Percentiles rank a stretch among this genome's conserved stretches.
These are phyloP conservation scores for Pelargonium australe DNA, from an alignment of 441 rosid genomes.

Conservation along the genomic window DNA sequence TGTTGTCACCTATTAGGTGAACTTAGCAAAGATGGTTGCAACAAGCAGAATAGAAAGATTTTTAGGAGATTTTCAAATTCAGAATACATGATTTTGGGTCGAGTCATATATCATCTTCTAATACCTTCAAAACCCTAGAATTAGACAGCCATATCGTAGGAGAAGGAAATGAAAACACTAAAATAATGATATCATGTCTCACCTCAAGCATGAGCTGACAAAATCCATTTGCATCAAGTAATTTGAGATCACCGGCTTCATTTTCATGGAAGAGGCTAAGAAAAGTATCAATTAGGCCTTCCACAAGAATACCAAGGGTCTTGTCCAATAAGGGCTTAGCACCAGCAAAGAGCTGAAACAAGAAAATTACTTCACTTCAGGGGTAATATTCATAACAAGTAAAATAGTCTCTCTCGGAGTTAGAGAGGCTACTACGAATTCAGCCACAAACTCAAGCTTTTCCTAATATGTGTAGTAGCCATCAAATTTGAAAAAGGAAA, in stretches of 20 bases:
- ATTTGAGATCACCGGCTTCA: constrained; percentile 50
- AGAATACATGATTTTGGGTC: neutral
- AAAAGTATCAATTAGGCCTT: constrained; percentile 90
- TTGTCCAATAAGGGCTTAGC: constrained; percentile 88
- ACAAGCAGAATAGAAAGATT: neutral
- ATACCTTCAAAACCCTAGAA: neutral
- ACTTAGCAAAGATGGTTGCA: constrained; percentile 2
- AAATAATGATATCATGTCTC: constrained; percentile 13
- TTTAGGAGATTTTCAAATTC: neutral
- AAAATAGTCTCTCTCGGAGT: neutral
- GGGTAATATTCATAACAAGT: neutral
- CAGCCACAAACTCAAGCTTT: neutral
- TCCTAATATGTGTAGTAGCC: too few relatives aligned
- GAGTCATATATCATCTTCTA: neutral
- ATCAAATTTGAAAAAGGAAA: too few relatives aligned
- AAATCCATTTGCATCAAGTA: constrained; percentile 86
- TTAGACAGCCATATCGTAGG: neutral
- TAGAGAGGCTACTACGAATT: neutral
- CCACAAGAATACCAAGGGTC: constrained; percentile 91
- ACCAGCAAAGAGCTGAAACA: constrained; percentile 75
- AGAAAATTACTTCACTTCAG: constrained; percentile 6
- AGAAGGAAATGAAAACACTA: constrained; percentile 15
- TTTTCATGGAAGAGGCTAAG: constrained; percentile 73
- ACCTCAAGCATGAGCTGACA: constrained; percentile 99
- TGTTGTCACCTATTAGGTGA: neutral